Evolutionary conservation across 2,329 filamentous ascomycete genomes (phyloP), one percentile per base, ranked within the genome.

Genomic region (Apiospora aurea): DNA sequence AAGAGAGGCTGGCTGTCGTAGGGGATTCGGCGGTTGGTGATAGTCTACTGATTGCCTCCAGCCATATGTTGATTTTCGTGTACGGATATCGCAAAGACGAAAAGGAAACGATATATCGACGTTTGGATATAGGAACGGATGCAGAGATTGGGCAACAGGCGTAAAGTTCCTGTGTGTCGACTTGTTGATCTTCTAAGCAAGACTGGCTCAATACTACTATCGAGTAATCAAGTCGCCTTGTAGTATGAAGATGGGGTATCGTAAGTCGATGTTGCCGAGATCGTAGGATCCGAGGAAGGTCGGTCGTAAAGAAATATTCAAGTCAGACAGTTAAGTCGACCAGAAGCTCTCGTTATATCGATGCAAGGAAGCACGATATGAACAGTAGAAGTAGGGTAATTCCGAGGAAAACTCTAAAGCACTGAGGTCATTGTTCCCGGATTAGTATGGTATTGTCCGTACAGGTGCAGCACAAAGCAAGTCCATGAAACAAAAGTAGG

Each of bases 31-130:
- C 70, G 76, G 77, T 41, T 51, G 11, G 34, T n/a, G 57, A 18
- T n/a, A 76, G 74, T 77, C 78, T 84, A 84, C 68, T 80, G 78
- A 73, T 76, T 80, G 76, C 73, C 73, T 73, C 76, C 72, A 83
- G 83, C 83, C 83, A 84, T 84, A 73, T 77, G 79, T 64, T 64
- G 57, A 10, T 41, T 41, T 41, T n/a, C 57, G 67, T 68, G 41
- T 68, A 46, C 13, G 21, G n/a, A 29, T 47, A 41, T n/a, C 29
- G 29, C 53, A 16, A 61, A 61, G 21, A 68, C 43, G 16, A 47
- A n/a, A 34, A 53, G 24, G 29, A 49, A 46, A 69, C 68, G 13
- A 26, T 51, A 34, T 46, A 47, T 68, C 68, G 46, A 69, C 26
- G 38, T 47, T 53, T 38, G 21, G 57, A 64, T 64, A 64, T 41